Conservation (phyloP, 306 rosid species). For the Amphicarpaea edgeworthii region DNA sequence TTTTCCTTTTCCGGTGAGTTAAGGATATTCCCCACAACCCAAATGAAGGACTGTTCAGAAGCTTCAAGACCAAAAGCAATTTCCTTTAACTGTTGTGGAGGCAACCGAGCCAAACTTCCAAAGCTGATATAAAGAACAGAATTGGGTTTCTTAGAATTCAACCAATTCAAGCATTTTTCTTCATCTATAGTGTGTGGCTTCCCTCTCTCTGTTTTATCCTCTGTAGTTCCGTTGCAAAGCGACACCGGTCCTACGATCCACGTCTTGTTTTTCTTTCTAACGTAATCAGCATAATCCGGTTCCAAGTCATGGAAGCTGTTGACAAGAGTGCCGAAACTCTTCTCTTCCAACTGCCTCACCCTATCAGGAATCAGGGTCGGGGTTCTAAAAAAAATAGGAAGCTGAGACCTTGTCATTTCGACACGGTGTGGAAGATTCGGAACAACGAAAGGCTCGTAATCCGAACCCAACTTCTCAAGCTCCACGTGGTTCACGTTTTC, state of each 20-base stretch:
- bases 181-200: conserved; percentile 55
- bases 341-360: conserved; percentile 40
- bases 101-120: conserved; percentile 58
- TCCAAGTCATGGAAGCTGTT: conserved; percentile 71
- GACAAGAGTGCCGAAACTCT: conserved; percentile 55
- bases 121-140: conserved; percentile 70
- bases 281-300: conserved; percentile 56
- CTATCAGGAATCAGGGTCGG: conserved; percentile 24
- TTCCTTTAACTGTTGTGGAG: conserved; percentile 55
- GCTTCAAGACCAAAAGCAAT: conserved; percentile 71
- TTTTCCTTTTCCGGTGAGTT: not conserved
- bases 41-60: conserved; percentile 59
- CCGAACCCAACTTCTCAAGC: conserved; percentile 53
- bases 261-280: conserved; percentile 16
- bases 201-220: conserved; percentile 59
- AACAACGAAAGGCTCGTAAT: conserved; percentile 54
- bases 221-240: conserved; percentile 50
- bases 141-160: conserved; percentile 58
- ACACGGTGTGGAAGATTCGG: conserved; percentile 60
- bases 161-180: conserved; percentile 57
- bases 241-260: conserved; percentile 79
- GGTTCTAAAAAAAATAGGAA: conserved; percentile 50
- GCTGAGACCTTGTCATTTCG: conserved; percentile 59
- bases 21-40: conserved; percentile 66
- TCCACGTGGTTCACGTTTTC: conserved; percentile 1